Percentiles rank a stretch among this genome's conserved stretches.
Conservation (phyloP, 2,329 filamentous ascomycete genomes). For the Penicillium sp. region DNA sequence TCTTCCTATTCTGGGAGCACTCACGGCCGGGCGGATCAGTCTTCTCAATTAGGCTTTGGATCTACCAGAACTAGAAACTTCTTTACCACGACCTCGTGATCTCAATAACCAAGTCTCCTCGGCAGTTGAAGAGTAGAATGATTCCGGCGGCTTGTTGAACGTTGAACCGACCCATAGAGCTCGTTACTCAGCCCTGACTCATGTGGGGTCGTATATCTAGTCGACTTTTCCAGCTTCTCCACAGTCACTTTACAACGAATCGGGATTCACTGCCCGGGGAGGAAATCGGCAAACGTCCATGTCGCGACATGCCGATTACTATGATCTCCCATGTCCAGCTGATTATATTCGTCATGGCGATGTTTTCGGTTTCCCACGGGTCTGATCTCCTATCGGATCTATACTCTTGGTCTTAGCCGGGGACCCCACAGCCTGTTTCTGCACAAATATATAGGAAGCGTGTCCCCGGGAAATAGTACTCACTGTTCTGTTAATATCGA, state of each 20-base stretch:
- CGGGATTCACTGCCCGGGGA: conserved; percentile 6
- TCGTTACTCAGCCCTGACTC: conserved; percentile 31
- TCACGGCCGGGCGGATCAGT: conserved; percentile 42
- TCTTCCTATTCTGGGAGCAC: conserved; percentile 28
- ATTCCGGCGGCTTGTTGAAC: conserved; percentile 3
- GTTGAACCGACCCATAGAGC: conserved; percentile 4
- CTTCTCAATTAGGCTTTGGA: conserved; percentile 32
- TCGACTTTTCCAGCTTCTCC: not conserved
- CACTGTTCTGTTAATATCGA: not conserved
- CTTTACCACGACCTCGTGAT: not conserved
- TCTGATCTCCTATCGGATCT: not conserved
- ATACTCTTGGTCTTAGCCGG: not conserved
- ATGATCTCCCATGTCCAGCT: not conserved
- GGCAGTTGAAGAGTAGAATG: conserved; percentile 8
- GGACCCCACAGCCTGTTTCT: conserved; percentile 7
- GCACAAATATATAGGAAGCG: conserved; percentile 2
- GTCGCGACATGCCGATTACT: conserved; percentile 24
- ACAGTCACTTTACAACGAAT: not conserved
- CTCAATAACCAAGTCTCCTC: not conserved
- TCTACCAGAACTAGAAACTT: no score
- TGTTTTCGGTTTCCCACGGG: not conserved
- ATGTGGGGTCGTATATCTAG: conserved; percentile 25
- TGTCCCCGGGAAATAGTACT: not conserved
- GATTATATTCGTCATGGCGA: conserved; percentile 8
- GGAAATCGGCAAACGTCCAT: conserved; percentile 22